A percentile compares a stretch with the other conserved stretches of the same genome.
phyloP scores from a whole-genome alignment of 179 eudicot genomes.

The Heliamphora pulchella region DNA sequence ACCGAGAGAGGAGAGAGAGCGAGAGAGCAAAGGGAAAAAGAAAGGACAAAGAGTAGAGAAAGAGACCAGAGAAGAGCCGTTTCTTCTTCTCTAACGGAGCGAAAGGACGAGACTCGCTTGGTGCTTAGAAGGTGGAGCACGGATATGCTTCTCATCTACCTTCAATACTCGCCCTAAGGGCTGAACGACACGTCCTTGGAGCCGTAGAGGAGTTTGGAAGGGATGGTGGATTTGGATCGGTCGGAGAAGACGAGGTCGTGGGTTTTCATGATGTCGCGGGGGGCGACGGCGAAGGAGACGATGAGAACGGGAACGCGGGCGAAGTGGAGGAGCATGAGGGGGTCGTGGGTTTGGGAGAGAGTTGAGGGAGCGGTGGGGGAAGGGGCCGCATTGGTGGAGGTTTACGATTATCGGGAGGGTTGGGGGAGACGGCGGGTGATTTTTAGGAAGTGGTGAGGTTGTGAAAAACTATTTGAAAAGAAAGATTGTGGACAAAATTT shows the following conservation, averaged over 20 bases:
- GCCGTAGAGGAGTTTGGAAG: slow-evolving; percentile 13
- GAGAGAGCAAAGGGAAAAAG: too few species aligned
- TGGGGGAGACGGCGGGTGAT: slow-evolving; percentile 30
- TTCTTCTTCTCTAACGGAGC: slow-evolving; percentile 23
- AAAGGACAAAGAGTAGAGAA: too few species aligned
- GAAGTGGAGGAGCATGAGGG: slow-evolving; percentile 31
- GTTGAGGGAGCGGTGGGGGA: slow-evolving; percentile 33
- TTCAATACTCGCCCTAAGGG: slow-evolving; percentile 39
- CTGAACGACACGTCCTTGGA: slow-evolving; percentile 17
- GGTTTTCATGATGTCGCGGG: slow-evolving; percentile 32
- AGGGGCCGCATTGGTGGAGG: slow-evolving; percentile 34
- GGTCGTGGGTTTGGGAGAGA: slow-evolving; percentile 31
- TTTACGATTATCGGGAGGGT: slow-evolving; percentile 34
- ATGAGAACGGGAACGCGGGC: slow-evolving; percentile 22
- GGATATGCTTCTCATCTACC: slow-evolving; percentile 26
- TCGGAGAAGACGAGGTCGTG: slow-evolving; percentile 31
- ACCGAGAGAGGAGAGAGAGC: too few species aligned
- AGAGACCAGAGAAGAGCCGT: not conserved
- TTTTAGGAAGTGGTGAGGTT: not conserved
- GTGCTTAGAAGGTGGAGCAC: slow-evolving; percentile 29
- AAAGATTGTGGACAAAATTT: not conserved
- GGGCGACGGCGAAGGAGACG: slow-evolving; percentile 22
- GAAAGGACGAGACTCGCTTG: slow-evolving; percentile 22
- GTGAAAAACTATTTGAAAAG: slow-evolving; percentile 7
- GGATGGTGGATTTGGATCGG: not conserved